These are phyloP conservation scores for Coelastrella sp. DNA, from an alignment of 139 green algal genomes.

Conservation along the genomic window DNA sequence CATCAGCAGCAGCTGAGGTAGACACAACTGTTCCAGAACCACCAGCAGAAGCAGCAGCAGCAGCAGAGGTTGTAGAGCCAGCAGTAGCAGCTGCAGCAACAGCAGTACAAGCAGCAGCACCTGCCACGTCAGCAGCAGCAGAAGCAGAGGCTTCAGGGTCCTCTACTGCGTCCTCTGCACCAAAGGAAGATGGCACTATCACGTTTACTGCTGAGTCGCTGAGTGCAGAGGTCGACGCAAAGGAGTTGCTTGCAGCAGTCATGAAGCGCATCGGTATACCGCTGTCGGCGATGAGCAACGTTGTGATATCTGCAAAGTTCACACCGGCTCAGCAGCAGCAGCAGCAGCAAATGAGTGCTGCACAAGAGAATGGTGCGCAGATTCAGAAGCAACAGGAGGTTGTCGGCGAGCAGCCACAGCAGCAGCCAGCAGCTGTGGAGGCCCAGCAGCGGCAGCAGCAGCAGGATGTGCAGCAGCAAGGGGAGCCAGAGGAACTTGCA, in stretches of 20 bases:
- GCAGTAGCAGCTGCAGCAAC: not conserved
- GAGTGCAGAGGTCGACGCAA: conserved; percentile 26
- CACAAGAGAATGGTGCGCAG: not conserved
- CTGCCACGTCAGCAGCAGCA: not conserved
- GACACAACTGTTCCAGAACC: not conserved
- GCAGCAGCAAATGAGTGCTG: not conserved
- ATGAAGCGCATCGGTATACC: conserved; percentile 16
- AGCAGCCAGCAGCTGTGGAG: not conserved
- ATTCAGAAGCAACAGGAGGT: too few species aligned
- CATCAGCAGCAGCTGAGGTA: not conserved
- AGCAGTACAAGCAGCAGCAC: conserved; percentile 14
- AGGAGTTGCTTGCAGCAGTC: conserved; percentile 42
- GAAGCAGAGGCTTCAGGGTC: not conserved
- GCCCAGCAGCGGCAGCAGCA: not conserved
- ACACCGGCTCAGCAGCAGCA: conserved; percentile 24
- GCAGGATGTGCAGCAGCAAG: conserved; percentile 16
- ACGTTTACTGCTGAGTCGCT: conserved; percentile 38
- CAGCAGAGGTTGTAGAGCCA: not conserved
- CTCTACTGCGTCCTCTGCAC: not conserved
- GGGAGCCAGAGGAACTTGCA: not conserved
- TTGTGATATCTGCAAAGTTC: conserved; percentile 11
- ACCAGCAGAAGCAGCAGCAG: not conserved
- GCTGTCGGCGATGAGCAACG: not conserved
- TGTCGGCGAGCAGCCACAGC: not conserved
- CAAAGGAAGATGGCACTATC: conserved; percentile 23